Evolutionary conservation across 352 stramenopile species (phyloP), one percentile per base, ranked within the genome.

Genomic region (Phytophthora constricta): DNA sequence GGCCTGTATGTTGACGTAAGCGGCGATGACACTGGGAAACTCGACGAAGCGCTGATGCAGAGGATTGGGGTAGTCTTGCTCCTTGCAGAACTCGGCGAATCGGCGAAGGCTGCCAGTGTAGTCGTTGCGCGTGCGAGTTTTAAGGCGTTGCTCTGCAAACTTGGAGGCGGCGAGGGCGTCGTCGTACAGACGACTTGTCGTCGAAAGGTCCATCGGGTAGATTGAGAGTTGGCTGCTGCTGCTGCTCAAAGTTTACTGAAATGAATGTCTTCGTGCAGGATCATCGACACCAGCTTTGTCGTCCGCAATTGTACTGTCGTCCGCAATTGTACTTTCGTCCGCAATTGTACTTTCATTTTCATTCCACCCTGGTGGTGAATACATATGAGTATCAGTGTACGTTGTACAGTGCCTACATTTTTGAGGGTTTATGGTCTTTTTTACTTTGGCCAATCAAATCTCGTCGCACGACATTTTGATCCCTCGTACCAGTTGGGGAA

Each of bases 81-180:
- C 20, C 4, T 43, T 7, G 37, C 59, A 79, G 16, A 79, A 76
- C 25, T 19, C 14, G 0, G 60, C 27, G 33, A 80, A 76, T 0
- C 67, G 54, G 2, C 34, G 48, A 22, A 73, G 61, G n/a, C 63
- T 76, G 22, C 60, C 34, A 4, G 20, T 48, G 47, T 74, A 79
- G 43, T 79, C 56, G 1, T 59, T 72, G 4, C 67, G 41, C 4
- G 33, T n/a, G n/a, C n/a, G n/a, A n/a, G n/a, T n/a, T n/a, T 9
- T 47, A 17, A 76, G 59, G 4, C 71, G 55, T 34, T 70, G 39
- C 22, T 76, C 63, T 0, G 67, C 67, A 23, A 70, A 46, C 23
- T 61, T 48, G 0, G 60, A 11, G n/a, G 63, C 59, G 2, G 68
- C 52, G 0, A 74, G 14, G 22, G 63, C 68, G 19, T 68, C 67